Conservation (phyloP, 352 stramenopile species). For the Phytophthora europaea region DNA sequence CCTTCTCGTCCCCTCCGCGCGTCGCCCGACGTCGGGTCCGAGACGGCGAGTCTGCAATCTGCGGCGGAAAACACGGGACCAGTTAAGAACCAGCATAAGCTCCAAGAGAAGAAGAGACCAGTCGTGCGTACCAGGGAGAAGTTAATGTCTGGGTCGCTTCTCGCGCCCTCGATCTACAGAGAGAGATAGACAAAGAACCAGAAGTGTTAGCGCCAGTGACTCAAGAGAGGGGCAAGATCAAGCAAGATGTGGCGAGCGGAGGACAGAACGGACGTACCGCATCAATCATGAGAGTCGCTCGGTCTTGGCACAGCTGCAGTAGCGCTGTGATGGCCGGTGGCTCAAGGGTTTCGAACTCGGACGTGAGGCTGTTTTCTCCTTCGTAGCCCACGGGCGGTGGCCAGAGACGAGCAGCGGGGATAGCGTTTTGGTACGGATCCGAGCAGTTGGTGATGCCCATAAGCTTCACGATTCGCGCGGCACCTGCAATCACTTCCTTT, state of each 20-base stretch:
- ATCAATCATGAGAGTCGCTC: constrained; percentile 76
- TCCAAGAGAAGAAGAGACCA: not conserved
- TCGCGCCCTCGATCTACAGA: constrained; percentile 70
- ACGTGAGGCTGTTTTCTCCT: constrained; percentile 56
- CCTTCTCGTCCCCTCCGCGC: constrained; percentile 31
- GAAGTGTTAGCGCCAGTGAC: not conserved
- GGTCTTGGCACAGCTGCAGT: constrained; percentile 83
- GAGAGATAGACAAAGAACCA: not conserved
- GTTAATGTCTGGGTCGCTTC: constrained; percentile 72
- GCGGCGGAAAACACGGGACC: not conserved
- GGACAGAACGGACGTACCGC: constrained; percentile 46
- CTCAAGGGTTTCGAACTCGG: constrained; percentile 78
- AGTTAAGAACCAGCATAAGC: not conserved
- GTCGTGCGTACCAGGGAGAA: constrained; percentile 59
- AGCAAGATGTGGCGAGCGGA: not conserved
- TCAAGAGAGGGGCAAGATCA: not conserved
- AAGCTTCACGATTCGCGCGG: constrained; percentile 77
- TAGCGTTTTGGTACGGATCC: constrained; percentile 65
- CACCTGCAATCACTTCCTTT: constrained; percentile 80
- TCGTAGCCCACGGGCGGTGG: constrained; percentile 63
- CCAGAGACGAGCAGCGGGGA: constrained; percentile 70
- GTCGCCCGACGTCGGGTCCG: constrained; percentile 33
- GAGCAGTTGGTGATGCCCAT: constrained; percentile 77
- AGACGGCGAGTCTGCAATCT: constrained; percentile 32
- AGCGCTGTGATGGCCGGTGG: constrained; percentile 68